Evolutionary conservation across 108 stramenopile species (phyloP), one percentile per base, ranked within the genome.

Genomic region (Mediolabrus comicus): DNA sequence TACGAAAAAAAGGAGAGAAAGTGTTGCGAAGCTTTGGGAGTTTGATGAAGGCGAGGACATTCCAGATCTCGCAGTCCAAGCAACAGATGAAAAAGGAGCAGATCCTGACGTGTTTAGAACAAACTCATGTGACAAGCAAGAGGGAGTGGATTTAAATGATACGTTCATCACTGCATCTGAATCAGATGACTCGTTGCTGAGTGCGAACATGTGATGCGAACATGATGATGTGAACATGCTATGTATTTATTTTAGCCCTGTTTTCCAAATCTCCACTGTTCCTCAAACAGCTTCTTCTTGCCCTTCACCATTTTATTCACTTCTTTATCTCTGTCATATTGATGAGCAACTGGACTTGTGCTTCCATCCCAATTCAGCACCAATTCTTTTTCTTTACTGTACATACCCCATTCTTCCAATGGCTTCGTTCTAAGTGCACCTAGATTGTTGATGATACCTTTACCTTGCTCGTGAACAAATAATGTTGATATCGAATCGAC

Each of bases 361-460:
- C 75, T 76, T 17, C 81, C 84, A 75, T 91, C 90, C 87, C 87
- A 90, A 62, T 94, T 91, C 58, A 86, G 82, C 7, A 94, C 83
- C 26, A 83, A 74, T 38, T 78, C 57, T n/a, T 74, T 82, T 16
- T 61, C 62, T 3, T 74, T 59, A 65, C 91, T 69, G 58, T 87
- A 83, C 35, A 89, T 28, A 24, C 90, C 92, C 87, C 87, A 87
- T 41, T 92, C 89, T 22, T 28, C 58, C 41, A 94, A 75, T 28
- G 77, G 69, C 32, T 85, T 83, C 1, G 72, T 85, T 26, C 92
- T 75, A 14, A 94, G 60, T 12, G 87, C 92, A 30, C 83, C 88
- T 2, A 94, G 69, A 52, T 94, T 94, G 69, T 94, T 94, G 62
- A 94, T 88, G 28, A 84, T 81, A 12, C 92, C 90, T 32, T 85